A percentile compares a stretch with the other conserved stretches of the same genome.
phyloP scores from a whole-genome alignment of 495 filamentous ascomycete genomes.

The Apodospora peruviana region DNA sequence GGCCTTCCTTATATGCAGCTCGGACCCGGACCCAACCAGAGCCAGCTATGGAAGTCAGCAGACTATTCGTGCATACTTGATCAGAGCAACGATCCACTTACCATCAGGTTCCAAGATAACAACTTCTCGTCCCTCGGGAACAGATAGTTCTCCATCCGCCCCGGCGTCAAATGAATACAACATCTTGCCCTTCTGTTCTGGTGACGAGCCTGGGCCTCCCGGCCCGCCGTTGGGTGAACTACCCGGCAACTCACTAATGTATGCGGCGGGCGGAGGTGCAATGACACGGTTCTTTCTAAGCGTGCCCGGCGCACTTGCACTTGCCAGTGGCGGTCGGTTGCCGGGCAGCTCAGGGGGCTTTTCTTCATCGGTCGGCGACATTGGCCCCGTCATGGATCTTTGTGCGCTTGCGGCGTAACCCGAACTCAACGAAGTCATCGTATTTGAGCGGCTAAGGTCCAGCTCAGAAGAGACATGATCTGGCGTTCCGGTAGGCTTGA shows the following conservation, averaged over 20 bases:
- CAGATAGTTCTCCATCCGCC: constrained; percentile 72
- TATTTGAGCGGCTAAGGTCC: constrained; percentile 71
- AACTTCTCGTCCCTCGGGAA: constrained; percentile 72
- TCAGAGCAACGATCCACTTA: constrained; percentile 42
- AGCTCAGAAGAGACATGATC: constrained; percentile 41
- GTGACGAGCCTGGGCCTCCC: constrained; percentile 16
- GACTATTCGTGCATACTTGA: constrained; percentile 2
- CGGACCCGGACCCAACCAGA: constrained; percentile 86
- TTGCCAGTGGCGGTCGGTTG: constrained; percentile 19
- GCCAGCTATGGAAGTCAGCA: constrained; percentile 55
- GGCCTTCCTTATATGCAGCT: constrained; percentile 61
- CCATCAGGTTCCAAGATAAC: constrained; percentile 81
- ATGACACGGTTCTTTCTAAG: constrained; percentile 64
- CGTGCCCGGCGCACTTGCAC: constrained; percentile 17
- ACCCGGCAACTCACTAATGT: constrained; percentile 59
- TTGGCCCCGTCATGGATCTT: constrained; percentile 61
- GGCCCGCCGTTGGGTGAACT: constrained; percentile 32
- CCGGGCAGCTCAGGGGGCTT: constrained; percentile 29
- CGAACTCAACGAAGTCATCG: constrained; percentile 88
- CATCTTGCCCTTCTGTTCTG: constrained; percentile 77
- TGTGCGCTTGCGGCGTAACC: constrained; percentile 78
- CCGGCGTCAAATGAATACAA: constrained; percentile 76
- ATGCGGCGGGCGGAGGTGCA: constrained; percentile 80
- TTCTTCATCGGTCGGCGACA: constrained; percentile 42
- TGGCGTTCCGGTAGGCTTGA: constrained; percentile 32